Conservation (phyloP, 805 yeast genomes). For the Candida railenensis region DNA sequence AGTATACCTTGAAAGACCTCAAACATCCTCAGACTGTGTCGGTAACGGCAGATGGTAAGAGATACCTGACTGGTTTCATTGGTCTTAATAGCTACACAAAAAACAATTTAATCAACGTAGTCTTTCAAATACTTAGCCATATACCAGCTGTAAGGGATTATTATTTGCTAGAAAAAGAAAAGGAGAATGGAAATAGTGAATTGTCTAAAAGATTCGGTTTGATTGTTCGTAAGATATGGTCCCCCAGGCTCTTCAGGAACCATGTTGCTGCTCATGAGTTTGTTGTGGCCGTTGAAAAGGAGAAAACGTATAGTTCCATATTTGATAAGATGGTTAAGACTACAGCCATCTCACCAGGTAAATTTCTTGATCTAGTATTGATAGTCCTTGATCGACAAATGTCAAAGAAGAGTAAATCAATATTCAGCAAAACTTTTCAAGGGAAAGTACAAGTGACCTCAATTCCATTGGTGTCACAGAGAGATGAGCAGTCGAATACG, state of each 20-base stretch:
- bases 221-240: conserved; percentile 64
- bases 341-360: conserved; percentile 40
- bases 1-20: conserved; percentile 26
- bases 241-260: conserved; percentile 50
- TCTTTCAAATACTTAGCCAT: conserved; percentile 58
- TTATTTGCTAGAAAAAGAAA: conserved; percentile 12
- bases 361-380: conserved; percentile 59
- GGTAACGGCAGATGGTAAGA: conserved; percentile 30
- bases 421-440: conserved; percentile 42
- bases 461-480: conserved; percentile 11
- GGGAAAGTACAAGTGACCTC: conserved; percentile 46
- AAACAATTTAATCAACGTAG: conserved; percentile 57
- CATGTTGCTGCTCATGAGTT: conserved; percentile 72
- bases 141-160: conserved; percentile 44
- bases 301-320: background rate
- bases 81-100: conserved; percentile 57
- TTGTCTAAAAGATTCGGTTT: conserved; percentile 39
- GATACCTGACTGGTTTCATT: conserved; percentile 61
- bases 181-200: background rate
- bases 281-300: conserved; percentile 29
- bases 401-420: conserved; percentile 6
- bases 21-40: background rate
- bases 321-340: background rate
- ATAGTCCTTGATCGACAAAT: conserved; percentile 37
- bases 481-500: conserved; percentile 12